phyloP scores from a whole-genome alignment of 768 basidiomycete genomes.

The Xerocomus brunneocitrinus region DNA sequence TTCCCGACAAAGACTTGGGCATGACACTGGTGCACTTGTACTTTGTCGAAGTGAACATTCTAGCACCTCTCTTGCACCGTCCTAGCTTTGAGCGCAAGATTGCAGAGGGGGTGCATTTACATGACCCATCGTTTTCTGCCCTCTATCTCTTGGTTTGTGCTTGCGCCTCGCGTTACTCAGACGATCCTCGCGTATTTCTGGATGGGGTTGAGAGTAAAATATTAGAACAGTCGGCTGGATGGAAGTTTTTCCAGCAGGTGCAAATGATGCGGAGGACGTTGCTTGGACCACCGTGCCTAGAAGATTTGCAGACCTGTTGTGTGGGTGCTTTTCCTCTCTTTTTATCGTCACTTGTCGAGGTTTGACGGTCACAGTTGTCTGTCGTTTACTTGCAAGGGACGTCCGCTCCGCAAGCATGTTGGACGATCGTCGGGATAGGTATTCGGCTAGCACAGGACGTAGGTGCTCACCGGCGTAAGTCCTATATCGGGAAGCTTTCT shows the following conservation, averaged over 20 bases:
- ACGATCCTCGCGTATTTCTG: conserved; percentile 52
- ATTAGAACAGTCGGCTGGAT: conserved; percentile 44
- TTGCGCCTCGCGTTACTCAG: conserved; percentile 49
- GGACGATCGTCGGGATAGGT: conserved; percentile 63
- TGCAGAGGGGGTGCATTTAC: conserved; percentile 44
- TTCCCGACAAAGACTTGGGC: conserved; percentile 51
- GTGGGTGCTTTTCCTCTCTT: conserved; percentile 32
- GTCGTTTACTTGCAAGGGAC: conserved; percentile 52
- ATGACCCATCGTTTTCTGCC: conserved; percentile 49
- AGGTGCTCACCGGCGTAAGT: conserved; percentile 46
- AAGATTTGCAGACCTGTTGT: conserved; percentile 67
- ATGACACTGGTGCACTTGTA: conserved; percentile 54
- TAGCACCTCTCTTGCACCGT: conserved; percentile 67
- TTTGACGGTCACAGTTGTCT: conserved; percentile 38
- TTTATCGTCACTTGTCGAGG: conserved; percentile 6
- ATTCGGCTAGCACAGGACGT: conserved; percentile 58
- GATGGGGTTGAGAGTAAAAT: conserved; percentile 30
- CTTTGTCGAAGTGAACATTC: conserved; percentile 54
- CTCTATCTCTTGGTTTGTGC: conserved; percentile 71
- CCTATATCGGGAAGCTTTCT: conserved; percentile 27
- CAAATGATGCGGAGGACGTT: conserved; percentile 56
- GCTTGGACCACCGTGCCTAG: conserved; percentile 52
- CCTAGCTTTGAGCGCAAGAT: conserved; percentile 58
- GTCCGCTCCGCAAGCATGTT: conserved; percentile 58
- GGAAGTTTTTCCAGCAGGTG: conserved; percentile 48